These are phyloP conservation scores for Cyclostephanos tholiformis DNA, from an alignment of 108 stramenopile genomes.

Conservation along the genomic window DNA sequence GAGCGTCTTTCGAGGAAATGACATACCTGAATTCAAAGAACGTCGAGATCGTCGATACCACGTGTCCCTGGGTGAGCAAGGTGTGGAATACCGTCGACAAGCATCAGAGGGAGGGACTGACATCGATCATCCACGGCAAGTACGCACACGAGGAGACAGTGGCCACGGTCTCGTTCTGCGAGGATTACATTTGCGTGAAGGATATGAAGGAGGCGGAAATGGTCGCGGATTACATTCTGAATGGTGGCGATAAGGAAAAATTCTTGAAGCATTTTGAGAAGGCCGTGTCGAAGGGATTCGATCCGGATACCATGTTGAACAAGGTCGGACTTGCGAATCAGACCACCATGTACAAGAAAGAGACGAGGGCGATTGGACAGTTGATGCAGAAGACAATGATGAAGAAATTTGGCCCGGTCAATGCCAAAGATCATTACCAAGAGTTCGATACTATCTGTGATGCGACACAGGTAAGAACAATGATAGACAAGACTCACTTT, in stretches of 20 bases:
- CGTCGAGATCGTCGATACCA: conserved; percentile 96
- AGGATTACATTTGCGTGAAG: conserved; percentile 95
- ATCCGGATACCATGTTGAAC: conserved; percentile 91
- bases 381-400: conserved; percentile 91
- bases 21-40: conserved; percentile 74
- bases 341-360: conserved; percentile 99
- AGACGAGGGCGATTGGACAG: conserved; percentile 94
- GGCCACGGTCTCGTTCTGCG: conserved; percentile 91
- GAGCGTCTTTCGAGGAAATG: conserved; percentile 95
- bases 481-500: background rate
- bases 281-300: conserved; percentile 91
- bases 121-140: conserved; percentile 94
- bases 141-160: conserved; percentile 96
- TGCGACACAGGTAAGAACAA: conserved; percentile 87
- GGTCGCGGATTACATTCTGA: conserved; percentile 92
- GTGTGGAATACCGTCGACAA: conserved; percentile 97
- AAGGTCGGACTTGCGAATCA: conserved; percentile 97
- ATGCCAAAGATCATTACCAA: conserved; percentile 83
- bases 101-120: conserved; percentile 86
- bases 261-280: conserved; percentile 91
- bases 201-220: conserved; percentile 94
- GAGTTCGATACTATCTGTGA: conserved; percentile 98
- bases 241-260: conserved; percentile 89
- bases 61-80: conserved; percentile 98
- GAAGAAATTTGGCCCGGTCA: conserved; percentile 85